Conservation (phyloP, 2,329 filamentous ascomycete species). For the Dryadomyces quercus-mongolicae region DNA sequence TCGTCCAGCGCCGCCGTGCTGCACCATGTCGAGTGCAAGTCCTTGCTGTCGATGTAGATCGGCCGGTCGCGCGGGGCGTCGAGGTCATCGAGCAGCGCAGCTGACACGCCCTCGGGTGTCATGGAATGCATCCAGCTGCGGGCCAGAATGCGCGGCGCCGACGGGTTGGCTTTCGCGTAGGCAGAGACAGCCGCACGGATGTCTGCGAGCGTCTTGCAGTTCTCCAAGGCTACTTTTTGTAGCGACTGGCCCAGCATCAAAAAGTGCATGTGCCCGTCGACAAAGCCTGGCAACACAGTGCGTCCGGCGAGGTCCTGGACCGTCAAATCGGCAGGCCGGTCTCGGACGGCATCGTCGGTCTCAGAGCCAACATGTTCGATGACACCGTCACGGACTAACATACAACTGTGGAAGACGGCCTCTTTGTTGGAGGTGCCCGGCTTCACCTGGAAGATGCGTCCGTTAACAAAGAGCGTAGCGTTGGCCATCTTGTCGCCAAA, state of each 20-base stretch:
- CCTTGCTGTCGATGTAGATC: slow-evolving; percentile 44
- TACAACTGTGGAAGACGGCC: slow-evolving; percentile 22
- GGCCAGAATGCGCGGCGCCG: slow-evolving; percentile 33
- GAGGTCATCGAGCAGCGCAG: slow-evolving; percentile 37
- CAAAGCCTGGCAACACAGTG: slow-evolving; percentile 39
- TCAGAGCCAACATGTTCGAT: slow-evolving; percentile 24
- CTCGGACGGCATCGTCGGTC: slow-evolving; percentile 17
- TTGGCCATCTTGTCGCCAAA: neutral
- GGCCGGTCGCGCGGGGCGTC: slow-evolving; percentile 27
- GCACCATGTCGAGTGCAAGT: slow-evolving; percentile 44
- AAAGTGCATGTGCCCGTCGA: slow-evolving; percentile 47
- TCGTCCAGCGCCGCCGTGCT: slow-evolving; percentile 38
- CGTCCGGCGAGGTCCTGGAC: slow-evolving; percentile 24
- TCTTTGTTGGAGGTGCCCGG: slow-evolving; percentile 12
- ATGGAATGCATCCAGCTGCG: slow-evolving; percentile 45
- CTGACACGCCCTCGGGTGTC: slow-evolving; percentile 35
- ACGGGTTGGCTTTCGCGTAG: slow-evolving; percentile 31
- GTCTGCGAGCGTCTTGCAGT: slow-evolving; percentile 33
- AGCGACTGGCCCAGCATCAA: slow-evolving; percentile 42
- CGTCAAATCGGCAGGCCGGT: slow-evolving; percentile 2
- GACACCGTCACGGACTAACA: slow-evolving; percentile 22
- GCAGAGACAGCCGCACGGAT: slow-evolving; percentile 32
- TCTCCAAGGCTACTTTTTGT: slow-evolving; percentile 33
- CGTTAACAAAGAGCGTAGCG: slow-evolving; percentile 25
- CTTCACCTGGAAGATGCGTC: slow-evolving; percentile 31